Conservation (phyloP, 306 rosid species). For the Cicer chorassanicum region DNA sequence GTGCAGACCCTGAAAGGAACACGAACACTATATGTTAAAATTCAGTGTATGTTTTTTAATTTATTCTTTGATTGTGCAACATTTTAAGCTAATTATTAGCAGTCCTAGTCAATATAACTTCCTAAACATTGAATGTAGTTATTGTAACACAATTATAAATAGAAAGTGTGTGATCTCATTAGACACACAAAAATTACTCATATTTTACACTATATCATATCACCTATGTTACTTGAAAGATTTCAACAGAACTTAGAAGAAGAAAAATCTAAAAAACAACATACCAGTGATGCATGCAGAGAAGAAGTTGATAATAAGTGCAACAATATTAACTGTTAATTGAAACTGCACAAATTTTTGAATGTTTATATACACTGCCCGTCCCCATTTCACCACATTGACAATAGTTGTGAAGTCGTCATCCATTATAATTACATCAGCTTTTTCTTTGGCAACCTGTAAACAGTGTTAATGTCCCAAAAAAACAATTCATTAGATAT, state of each 20-base stretch:
- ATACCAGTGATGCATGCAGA: slow-evolving; percentile 94
- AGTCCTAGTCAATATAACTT: too few relatives aligned
- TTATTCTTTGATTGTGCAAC: too few relatives aligned
- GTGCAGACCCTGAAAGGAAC: slow-evolving; percentile 80
- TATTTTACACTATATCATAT: not conserved
- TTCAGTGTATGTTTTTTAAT: too few relatives aligned
- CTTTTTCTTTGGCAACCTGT: slow-evolving; percentile 96
- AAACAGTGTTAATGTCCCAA: slow-evolving; percentile 39
- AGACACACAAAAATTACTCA: too few relatives aligned
- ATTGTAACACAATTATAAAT: too few relatives aligned
- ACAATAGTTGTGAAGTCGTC: slow-evolving; percentile 87
- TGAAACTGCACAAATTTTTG: slow-evolving; percentile 98
- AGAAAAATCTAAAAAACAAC: slow-evolving; percentile 26
- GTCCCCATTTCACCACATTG: slow-evolving; percentile 93
- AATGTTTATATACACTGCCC: slow-evolving; percentile 90
- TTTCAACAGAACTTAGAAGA: slow-evolving; percentile 14
- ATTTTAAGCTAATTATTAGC: too few relatives aligned
- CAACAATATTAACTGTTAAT: slow-evolving; percentile 91
- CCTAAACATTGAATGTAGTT: too few relatives aligned
- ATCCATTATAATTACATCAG: slow-evolving; percentile 89
- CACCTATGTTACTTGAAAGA: slow-evolving; percentile 26
- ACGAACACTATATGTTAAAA: not conserved
- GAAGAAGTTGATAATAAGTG: slow-evolving; percentile 78
- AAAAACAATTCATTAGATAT: slow-evolving; percentile 18
- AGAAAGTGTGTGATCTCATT: too few relatives aligned